A percentile compares a stretch with the other conserved stretches of the same genome.
phyloP scores from a whole-genome alignment of 352 stramenopile species.

The Phytophthora pluvialis region DNA sequence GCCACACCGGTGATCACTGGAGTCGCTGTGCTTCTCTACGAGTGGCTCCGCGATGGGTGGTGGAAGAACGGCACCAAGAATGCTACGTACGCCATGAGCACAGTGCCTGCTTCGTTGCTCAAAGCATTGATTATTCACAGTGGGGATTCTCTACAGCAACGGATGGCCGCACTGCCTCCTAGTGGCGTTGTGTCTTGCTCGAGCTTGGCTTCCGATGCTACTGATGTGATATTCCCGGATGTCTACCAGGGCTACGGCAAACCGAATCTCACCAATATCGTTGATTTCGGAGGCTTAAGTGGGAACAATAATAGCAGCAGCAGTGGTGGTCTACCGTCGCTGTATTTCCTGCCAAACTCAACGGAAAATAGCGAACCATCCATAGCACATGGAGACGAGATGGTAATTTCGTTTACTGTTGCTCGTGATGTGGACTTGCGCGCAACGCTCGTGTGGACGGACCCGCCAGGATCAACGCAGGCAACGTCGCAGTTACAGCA shows the following conservation, averaged over 20 bases:
- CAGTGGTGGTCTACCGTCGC: constrained; percentile 25
- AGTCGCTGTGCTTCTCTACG: constrained; percentile 73
- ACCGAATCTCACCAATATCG: constrained; percentile 82
- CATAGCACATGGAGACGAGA: constrained; percentile 58
- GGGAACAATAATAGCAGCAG: constrained; percentile 24
- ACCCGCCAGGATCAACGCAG: constrained; percentile 70
- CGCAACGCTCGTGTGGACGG: constrained; percentile 82
- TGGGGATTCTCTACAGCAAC: constrained; percentile 55
- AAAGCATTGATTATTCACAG: constrained; percentile 88
- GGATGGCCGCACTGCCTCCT: constrained; percentile 46
- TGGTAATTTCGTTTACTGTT: constrained; percentile 78
- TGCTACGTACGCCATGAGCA: constrained; percentile 55
- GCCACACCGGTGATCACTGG: constrained; percentile 79
- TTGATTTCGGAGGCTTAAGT: constrained; percentile 47
- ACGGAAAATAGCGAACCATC: constrained; percentile 62
- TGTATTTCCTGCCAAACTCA: constrained; percentile 84
- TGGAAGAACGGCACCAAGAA: constrained; percentile 75
- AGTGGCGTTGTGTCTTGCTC: constrained; percentile 61
- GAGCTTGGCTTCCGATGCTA: constrained; percentile 36
- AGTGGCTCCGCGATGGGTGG: constrained; percentile 84
- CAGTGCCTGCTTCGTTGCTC: constrained; percentile 70
- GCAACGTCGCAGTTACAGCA: constrained; percentile 76
- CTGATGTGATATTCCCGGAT: constrained; percentile 59
- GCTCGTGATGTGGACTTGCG: constrained; percentile 66
- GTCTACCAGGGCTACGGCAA: constrained; percentile 85